phyloP scores from a whole-genome alignment of 2,329 filamentous ascomycete species.

The Botrytis cinerea region DNA sequence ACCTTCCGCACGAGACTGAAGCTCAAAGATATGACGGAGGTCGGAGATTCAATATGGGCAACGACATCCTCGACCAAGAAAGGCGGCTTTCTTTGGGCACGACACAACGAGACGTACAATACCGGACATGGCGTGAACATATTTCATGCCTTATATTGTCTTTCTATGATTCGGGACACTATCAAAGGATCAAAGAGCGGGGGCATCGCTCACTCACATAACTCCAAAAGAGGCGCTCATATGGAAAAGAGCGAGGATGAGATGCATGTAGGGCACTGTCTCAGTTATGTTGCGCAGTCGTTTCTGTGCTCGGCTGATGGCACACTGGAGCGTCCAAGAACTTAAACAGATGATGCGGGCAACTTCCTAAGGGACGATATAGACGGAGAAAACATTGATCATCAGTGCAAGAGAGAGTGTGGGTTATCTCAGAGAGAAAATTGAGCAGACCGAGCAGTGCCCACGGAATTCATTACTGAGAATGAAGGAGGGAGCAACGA shows the following conservation, averaged over 20 bases:
- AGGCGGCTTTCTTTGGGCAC: slow-evolving; percentile 9
- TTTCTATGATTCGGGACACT: background rate
- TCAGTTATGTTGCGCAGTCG: background rate
- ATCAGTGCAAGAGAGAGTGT: background rate
- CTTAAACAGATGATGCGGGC: slow-evolving; percentile 3
- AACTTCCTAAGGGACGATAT: background rate
- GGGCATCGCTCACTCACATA: background rate
- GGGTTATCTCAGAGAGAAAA: background rate
- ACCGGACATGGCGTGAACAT: background rate
- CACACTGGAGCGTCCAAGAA: background rate
- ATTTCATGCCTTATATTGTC: slow-evolving; percentile 4
- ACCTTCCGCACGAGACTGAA: background rate
- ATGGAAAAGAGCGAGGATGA: background rate
- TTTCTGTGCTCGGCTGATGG: slow-evolving; percentile 3
- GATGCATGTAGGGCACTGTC: slow-evolving; percentile 7
- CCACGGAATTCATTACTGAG: background rate
- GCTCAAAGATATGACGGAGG: background rate
- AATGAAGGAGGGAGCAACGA: background rate
- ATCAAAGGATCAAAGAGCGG: background rate
- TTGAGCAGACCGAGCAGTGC: background rate
- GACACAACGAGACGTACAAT: slow-evolving; percentile 3
- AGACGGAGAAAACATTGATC: background rate
- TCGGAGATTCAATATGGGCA: background rate
- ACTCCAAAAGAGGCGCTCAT: background rate
- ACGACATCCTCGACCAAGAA: background rate